phyloP scores from a whole-genome alignment of 352 stramenopile genomes.

The Globisporangium yorkense region DNA sequence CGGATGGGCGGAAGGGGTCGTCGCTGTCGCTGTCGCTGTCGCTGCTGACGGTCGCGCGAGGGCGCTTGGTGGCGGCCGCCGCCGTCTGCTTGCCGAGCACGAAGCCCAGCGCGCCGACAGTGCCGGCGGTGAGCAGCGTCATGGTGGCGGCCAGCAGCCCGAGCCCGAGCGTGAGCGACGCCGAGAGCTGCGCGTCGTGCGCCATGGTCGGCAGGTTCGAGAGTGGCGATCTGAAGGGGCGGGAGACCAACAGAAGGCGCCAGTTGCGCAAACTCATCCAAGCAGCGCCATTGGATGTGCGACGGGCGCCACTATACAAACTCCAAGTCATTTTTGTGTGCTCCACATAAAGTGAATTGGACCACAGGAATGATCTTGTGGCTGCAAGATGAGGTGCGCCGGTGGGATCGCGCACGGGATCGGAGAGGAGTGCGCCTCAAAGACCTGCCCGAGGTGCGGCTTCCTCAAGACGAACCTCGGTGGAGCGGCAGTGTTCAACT shows the following conservation, averaged over 20 bases:
- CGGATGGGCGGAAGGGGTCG: slow-evolving; percentile 9
- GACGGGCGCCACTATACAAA: slow-evolving; percentile 18
- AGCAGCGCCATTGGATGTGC: background rate
- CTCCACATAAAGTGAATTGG: background rate
- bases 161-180: slow-evolving; percentile 58
- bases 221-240: background rate
- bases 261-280: slow-evolving; percentile 1
- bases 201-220: slow-evolving; percentile 7
- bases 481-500: too few species aligned
- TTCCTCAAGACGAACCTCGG: too few species aligned
- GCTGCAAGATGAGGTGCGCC: too few species aligned
- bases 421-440: too few species aligned
- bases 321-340: slow-evolving; percentile 11
- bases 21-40: slow-evolving; percentile 14
- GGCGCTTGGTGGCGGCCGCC: slow-evolving; percentile 11
- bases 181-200: slow-evolving; percentile 26
- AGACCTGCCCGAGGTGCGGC: too few species aligned
- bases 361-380: slow-evolving; percentile 7
- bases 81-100: slow-evolving; percentile 47
- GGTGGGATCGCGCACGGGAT: too few species aligned
- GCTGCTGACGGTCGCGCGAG: background rate
- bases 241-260: background rate
- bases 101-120: slow-evolving; percentile 63
- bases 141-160: slow-evolving; percentile 64
- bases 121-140: slow-evolving; percentile 67